phyloP scores from a whole-genome alignment of 2,329 filamentous ascomycete species.

The Ceratocystis cacaofunesta region DNA sequence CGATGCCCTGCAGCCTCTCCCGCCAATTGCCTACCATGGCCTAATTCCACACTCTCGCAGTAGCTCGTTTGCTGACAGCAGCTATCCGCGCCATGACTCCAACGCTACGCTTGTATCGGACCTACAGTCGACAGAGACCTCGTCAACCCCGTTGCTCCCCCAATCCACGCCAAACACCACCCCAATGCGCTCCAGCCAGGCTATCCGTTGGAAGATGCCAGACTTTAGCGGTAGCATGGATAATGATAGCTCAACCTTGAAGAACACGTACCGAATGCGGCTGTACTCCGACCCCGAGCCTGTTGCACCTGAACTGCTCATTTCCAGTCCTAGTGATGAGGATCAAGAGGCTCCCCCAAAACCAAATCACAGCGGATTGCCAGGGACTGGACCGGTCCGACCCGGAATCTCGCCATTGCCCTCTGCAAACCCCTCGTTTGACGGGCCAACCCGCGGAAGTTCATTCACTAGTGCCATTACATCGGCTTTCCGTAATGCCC shows the following conservation, averaged over 20 bases:
- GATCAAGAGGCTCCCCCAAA: not conserved
- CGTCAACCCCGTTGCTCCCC: not conserved
- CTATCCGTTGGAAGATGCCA: constrained; percentile 14
- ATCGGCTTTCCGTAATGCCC: constrained; percentile 10
- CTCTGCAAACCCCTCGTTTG: constrained; percentile 19
- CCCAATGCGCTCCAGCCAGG: not conserved
- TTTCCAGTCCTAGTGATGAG: not conserved
- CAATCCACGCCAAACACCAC: not conserved
- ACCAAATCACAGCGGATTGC: not conserved
- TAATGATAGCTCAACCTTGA: not conserved
- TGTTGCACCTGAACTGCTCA: constrained; percentile 12
- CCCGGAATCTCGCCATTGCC: constrained; percentile 7
- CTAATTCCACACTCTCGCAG: constrained; percentile 23
- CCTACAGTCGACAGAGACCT: not conserved
- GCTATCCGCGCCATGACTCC: not conserved
- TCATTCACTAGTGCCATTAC: constrained; percentile 9
- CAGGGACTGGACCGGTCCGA: constrained; percentile 12
- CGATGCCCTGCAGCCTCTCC: constrained; percentile 21
- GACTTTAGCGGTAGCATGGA: constrained; percentile 4
- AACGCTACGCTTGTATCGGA: constrained; percentile 1
- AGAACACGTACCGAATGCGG: constrained; percentile 7
- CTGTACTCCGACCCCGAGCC: constrained; percentile 13
- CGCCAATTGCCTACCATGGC: constrained; percentile 24
- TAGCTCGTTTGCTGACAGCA: not conserved
- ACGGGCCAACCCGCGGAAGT: constrained; percentile 21